A percentile compares a stretch with the other conserved stretches of the same genome.
Conservation (phyloP, 2,329 filamentous ascomycete species). For the Clarireedia homoeocarpa region DNA sequence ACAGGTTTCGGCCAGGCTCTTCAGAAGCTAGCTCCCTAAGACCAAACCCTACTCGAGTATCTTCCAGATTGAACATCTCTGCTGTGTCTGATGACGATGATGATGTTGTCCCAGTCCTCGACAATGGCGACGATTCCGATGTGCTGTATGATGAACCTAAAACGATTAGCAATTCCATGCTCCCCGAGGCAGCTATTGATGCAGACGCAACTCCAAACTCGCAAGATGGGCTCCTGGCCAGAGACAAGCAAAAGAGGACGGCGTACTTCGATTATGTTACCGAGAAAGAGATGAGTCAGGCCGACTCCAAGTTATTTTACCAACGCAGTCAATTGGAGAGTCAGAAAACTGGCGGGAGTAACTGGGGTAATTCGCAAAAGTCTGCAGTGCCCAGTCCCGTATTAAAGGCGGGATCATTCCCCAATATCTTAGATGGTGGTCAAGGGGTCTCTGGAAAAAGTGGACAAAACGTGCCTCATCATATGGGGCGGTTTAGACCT, state of each 20-base stretch:
- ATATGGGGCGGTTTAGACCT: conserved; percentile 19
- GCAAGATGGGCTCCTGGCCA: conserved; percentile 44
- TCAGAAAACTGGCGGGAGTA: conserved; percentile 27
- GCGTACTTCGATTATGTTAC: conserved; percentile 90
- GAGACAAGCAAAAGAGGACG: conserved; percentile 60
- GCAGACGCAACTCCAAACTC: conserved; percentile 20
- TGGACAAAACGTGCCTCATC: conserved; percentile 1
- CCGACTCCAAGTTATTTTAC: conserved; percentile 93
- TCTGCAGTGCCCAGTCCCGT: conserved; percentile 26
- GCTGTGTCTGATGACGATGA: background rate
- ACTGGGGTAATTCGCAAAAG: conserved; percentile 26
- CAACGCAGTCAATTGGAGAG: conserved; percentile 68
- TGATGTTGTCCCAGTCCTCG: background rate
- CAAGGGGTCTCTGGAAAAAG: conserved; percentile 22
- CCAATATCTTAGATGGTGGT: conserved; percentile 20
- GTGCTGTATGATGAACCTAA: conserved; percentile 15
- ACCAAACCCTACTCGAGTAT: background rate
- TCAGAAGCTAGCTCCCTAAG: background rate
- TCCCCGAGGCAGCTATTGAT: conserved; percentile 24
- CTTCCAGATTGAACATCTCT: background rate
- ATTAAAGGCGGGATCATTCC: conserved; percentile 21
- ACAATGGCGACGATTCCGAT: conserved; percentile 11
- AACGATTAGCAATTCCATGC: conserved; percentile 17
- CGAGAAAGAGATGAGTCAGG: conserved; percentile 89
- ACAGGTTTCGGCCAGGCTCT: conserved; percentile 2